Conservation (phyloP, 345 rosid genomes). For the Brassica nigra region DNA sequence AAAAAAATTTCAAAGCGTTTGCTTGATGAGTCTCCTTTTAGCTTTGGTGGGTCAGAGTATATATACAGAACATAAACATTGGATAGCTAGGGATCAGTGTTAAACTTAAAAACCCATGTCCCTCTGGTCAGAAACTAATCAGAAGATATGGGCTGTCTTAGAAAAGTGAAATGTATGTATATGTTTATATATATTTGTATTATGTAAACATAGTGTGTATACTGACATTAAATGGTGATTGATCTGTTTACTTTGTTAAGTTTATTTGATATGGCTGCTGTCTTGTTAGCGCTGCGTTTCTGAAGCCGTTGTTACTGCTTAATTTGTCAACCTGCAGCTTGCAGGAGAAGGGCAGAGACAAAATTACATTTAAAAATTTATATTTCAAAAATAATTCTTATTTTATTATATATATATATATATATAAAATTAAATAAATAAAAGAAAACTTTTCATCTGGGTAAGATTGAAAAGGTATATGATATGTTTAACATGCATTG, state of each 20-base stretch:
- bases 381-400: background rate
- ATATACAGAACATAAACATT: conserved; percentile 17
- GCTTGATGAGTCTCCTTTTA: conserved; percentile 14
- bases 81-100: conserved; percentile 37
- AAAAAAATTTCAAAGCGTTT: background rate
- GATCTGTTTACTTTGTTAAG: conserved; percentile 27
- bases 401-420: background rate
- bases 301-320: conserved; percentile 37
- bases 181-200: background rate
- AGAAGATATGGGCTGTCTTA: conserved; percentile 36
- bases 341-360: conserved; percentile 38
- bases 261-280: conserved; percentile 39
- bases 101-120: conserved; percentile 29
- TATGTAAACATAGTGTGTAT: conserved; percentile 20
- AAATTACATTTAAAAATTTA: background rate
- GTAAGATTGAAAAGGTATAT: conserved; percentile 30
- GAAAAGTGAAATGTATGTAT: conserved; percentile 23
- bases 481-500: conserved; percentile 30
- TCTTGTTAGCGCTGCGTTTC: conserved; percentile 30
- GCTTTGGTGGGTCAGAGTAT: conserved; percentile 16
- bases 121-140: conserved; percentile 32
- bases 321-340: conserved; percentile 40
- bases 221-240: conserved; percentile 23
- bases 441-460: background rate
- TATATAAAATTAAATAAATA: background rate